phyloP scores from a whole-genome alignment of 164 flowering plant genomes.

The Litsea cubeba region DNA sequence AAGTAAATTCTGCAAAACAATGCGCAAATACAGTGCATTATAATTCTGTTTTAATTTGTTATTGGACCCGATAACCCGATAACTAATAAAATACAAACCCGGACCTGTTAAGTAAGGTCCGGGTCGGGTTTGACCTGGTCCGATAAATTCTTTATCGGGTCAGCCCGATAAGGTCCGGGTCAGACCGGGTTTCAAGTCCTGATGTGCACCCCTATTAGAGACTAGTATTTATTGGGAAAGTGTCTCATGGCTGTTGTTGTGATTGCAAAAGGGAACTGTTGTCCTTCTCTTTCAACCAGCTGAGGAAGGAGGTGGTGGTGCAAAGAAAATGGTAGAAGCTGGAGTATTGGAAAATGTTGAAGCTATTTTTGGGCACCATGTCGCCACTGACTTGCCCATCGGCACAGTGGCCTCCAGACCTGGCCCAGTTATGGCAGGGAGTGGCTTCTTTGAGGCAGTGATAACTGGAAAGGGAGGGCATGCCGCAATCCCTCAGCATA shows the following conservation, averaged over 20 bases:
- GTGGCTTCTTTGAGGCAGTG: slow-evolving; percentile 68
- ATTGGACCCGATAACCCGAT: no score
- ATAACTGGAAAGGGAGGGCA: slow-evolving; percentile 85
- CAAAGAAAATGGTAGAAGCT: slow-evolving; percentile 48
- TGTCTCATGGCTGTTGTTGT: not conserved
- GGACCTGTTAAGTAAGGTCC: no score
- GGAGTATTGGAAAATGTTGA: slow-evolving; percentile 55
- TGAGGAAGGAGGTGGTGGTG: slow-evolving; percentile 79
- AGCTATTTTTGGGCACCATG: slow-evolving; percentile 73
- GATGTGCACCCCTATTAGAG: no score
- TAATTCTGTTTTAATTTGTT: no score
- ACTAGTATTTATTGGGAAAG: no score
- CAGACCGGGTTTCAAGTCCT: no score
- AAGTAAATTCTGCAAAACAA: no score
- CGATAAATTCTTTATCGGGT: no score
- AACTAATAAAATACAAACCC: no score
- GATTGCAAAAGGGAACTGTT: slow-evolving; percentile 60
- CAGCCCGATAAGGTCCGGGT: no score
- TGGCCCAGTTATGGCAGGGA: slow-evolving; percentile 65
- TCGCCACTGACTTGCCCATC: slow-evolving; percentile 26
- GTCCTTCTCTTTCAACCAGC: slow-evolving; percentile 83
- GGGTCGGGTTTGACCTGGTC: no score
- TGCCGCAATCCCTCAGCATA: slow-evolving; percentile 71
- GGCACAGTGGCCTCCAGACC: slow-evolving; percentile 53
- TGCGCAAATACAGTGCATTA: no score